These are phyloP conservation scores for Ogataea siamensis DNA, from an alignment of 805 yeast species.

Conservation along the genomic window DNA sequence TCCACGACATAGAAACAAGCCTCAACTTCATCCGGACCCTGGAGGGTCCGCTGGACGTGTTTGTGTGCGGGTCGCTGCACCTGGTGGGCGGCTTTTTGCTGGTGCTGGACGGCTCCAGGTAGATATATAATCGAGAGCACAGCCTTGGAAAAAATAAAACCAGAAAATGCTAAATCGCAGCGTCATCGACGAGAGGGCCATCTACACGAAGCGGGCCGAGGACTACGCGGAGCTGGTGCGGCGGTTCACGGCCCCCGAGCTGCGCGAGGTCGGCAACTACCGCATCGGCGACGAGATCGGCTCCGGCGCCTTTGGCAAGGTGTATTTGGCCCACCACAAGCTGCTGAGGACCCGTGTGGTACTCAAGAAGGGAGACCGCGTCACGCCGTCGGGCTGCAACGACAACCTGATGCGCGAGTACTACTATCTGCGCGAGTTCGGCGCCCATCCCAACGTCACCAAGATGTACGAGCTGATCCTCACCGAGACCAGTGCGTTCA, in stretches of 20 bases:
- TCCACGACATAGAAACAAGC: constrained; percentile 75
- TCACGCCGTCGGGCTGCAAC: constrained; percentile 50
- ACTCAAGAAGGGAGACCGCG: constrained; percentile 63
- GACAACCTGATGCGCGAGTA: constrained; percentile 89
- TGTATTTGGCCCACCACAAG: constrained; percentile 77
- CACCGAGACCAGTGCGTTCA: constrained; percentile 77
- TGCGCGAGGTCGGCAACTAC: constrained; percentile 78
- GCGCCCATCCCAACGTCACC: constrained; percentile 76
- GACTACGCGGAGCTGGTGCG: constrained; percentile 39
- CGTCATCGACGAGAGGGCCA: constrained; percentile 32
- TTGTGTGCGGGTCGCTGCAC: constrained; percentile 92
- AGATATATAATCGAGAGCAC: constrained; percentile 9
- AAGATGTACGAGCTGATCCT: constrained; percentile 81
- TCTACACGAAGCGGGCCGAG: constrained; percentile 33
- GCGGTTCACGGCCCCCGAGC: constrained; percentile 37
- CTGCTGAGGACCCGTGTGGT: constrained; percentile 78
- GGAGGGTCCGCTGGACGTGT: constrained; percentile 59
- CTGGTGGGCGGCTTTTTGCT: constrained; percentile 91
- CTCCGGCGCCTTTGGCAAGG: constrained; percentile 91
- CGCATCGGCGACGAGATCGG: constrained; percentile 73
- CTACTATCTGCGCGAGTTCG: constrained; percentile 78
- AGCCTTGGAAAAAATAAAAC: constrained; percentile 9
- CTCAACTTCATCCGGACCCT: constrained; percentile 51
- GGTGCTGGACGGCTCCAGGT: constrained; percentile 56
- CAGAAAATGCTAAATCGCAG: constrained; percentile 24